Percentiles rank a stretch among this genome's conserved stretches.
Conservation (phyloP, 2,329 filamentous ascomycete genomes). For the Ophiocordyceps australis region DNA sequence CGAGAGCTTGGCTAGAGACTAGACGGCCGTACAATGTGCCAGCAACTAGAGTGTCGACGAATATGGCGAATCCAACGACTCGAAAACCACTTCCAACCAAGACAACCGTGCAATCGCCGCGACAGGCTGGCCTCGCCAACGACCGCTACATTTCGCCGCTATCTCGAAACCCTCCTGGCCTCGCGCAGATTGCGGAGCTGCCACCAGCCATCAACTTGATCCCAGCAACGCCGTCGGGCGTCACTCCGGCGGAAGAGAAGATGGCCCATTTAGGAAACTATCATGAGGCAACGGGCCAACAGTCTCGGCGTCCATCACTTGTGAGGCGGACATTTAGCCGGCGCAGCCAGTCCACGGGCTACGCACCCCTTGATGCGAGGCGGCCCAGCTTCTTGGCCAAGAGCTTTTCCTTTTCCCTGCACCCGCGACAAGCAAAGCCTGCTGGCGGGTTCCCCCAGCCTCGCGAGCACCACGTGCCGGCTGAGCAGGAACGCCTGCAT, state of each 20-base stretch:
- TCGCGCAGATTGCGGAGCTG: conserved; percentile 29
- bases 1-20: too few species aligned
- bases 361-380: conserved; percentile 19
- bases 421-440: conserved; percentile 13
- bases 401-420: conserved; percentile 33
- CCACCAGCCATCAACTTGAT: conserved; percentile 36
- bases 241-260: conserved; percentile 35
- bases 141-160: conserved; percentile 45
- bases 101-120: conserved; percentile 31
- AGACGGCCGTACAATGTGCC: too few species aligned
- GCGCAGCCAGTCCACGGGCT: conserved; percentile 23
- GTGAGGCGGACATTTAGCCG: conserved; percentile 34
- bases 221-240: conserved; percentile 41
- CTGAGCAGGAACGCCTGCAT: conserved; percentile 36
- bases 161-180: conserved; percentile 40
- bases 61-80: too few species aligned
- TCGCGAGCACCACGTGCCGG: conserved; percentile 23
- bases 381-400: conserved; percentile 25
- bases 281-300: conserved; percentile 26
- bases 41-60: too few species aligned
- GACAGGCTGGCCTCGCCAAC: conserved; percentile 26
- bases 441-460: conserved; percentile 13
- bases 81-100: conserved; percentile 19
- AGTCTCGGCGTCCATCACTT: conserved; percentile 28
- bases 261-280: conserved; percentile 33